These are phyloP conservation scores for Moesziomyces antarcticus DNA, from an alignment of 1,284 basidiomycete genomes.

Conservation along the genomic window DNA sequence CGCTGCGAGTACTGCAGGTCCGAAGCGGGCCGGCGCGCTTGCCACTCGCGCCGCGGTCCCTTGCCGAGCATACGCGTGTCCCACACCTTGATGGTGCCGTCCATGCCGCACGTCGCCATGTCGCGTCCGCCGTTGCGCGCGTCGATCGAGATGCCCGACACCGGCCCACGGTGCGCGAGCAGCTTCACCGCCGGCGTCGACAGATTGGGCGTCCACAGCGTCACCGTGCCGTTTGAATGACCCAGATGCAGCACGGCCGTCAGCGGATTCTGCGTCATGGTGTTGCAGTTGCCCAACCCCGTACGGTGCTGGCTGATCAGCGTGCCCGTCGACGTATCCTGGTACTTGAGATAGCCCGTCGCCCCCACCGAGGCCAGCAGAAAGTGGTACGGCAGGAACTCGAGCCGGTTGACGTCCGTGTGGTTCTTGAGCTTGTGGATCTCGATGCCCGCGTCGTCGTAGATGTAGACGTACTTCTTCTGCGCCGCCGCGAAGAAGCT, in stretches of 20 bases:
- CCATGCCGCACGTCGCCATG: conserved; percentile 88
- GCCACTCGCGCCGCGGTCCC: conserved; percentile 81
- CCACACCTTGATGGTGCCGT: conserved; percentile 92
- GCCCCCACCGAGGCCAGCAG: conserved; percentile 87
- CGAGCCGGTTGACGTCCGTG: conserved; percentile 88
- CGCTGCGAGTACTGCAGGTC: conserved; percentile 73
- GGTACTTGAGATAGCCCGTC: conserved; percentile 91
- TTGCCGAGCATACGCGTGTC: conserved; percentile 95
- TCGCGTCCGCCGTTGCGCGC: conserved; percentile 80
- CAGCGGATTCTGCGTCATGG: conserved; percentile 88
- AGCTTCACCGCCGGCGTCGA: conserved; percentile 90
- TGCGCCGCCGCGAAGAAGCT: conserved; percentile 94
- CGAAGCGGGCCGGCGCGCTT: conserved; percentile 71
- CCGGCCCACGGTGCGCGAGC: conserved; percentile 88
- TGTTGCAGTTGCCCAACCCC: conserved; percentile 77
- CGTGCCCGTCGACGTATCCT: conserved; percentile 93
- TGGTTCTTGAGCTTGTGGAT: conserved; percentile 80
- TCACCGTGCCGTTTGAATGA: conserved; percentile 81
- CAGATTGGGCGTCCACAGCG: conserved; percentile 95
- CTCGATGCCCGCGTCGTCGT: conserved; percentile 90
- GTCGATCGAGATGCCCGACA: conserved; percentile 84
- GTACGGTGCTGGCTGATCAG: conserved; percentile 85
- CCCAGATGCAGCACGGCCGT: conserved; percentile 95
- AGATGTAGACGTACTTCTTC: conserved; percentile 95
- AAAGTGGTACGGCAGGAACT: conserved; percentile 97